Evolutionary conservation across 768 basidiomycete genomes (phyloP).

Genomic region (Dictyophora rubrovolvata): DNA sequence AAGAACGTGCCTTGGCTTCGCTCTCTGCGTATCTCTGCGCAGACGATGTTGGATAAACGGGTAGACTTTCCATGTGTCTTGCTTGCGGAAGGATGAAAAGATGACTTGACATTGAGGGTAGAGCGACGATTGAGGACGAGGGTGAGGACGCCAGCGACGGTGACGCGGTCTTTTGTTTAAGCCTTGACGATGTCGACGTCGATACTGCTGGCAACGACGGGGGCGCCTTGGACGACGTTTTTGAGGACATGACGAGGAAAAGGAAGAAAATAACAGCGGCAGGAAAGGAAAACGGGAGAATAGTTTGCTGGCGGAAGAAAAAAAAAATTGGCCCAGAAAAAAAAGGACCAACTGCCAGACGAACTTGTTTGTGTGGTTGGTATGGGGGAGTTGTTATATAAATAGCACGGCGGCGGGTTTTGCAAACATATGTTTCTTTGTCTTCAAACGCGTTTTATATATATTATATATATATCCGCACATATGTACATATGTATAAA

Average conservation of each 20-base stretch:
- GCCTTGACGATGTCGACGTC: not conserved
- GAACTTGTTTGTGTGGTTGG: not conserved
- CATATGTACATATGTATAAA: no score
- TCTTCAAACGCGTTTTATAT: no score
- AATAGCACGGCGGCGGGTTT: not conserved
- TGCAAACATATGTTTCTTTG: not conserved
- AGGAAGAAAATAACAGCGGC: not conserved
- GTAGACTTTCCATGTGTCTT: slow-evolving; percentile 3
- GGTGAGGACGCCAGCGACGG: not conserved
- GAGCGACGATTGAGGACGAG: slow-evolving; percentile 6
- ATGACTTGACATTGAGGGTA: slow-evolving; percentile 6
- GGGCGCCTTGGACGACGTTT: not conserved
- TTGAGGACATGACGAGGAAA: not conserved
- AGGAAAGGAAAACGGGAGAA: not conserved
- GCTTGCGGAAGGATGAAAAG: slow-evolving; percentile 7
- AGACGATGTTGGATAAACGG: slow-evolving; percentile 3
- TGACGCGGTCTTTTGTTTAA: not conserved
- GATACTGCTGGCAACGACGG: no score
- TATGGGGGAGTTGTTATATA: not conserved
- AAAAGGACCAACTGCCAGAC: not conserved
- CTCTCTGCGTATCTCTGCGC: slow-evolving; percentile 9
- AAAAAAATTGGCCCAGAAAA: not conserved
- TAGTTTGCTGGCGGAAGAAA: not conserved
- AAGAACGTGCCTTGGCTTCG: slow-evolving; percentile 7
- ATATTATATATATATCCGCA: no score